Conservation (phyloP, 1,139 yeast species). For the Candida sp. region DNA sequence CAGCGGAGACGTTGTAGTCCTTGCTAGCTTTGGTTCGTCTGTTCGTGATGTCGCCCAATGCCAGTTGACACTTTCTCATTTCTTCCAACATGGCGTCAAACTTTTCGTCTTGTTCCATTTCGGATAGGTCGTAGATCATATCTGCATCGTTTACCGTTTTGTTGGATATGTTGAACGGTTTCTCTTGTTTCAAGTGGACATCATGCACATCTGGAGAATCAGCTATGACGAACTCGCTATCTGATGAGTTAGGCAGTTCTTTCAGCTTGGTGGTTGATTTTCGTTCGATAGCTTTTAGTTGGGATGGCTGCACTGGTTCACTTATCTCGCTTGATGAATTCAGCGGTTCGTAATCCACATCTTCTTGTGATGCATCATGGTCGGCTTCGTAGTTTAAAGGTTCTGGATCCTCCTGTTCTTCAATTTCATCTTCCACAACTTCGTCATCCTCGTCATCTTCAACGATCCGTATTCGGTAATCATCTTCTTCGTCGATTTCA, state of each 20-base stretch:
- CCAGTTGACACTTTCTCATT: not conserved
- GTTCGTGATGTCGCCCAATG: not conserved
- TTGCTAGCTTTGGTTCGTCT: not conserved
- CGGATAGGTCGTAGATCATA: slow-evolving; percentile 26
- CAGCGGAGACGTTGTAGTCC: slow-evolving; percentile 8
- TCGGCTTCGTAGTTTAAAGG: not conserved
- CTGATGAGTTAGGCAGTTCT: not conserved
- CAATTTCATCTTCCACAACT: not conserved
- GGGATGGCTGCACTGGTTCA: not conserved
- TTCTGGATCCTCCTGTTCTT: not conserved
- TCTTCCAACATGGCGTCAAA: slow-evolving; percentile 17
- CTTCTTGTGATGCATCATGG: not conserved
- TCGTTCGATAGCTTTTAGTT: not conserved
- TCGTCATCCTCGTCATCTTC: not conserved
- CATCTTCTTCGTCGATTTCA: not conserved
- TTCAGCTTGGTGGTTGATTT: not conserved
- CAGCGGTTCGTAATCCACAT: not conserved
- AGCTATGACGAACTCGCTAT: not conserved
- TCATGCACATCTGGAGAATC: not conserved
- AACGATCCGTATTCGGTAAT: not conserved
- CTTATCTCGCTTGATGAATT: not conserved
- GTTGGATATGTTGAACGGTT: not conserved
- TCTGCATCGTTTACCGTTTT: slow-evolving; percentile 12
- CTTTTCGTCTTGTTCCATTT: slow-evolving; percentile 28
- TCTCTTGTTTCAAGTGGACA: slow-evolving; percentile 1